phyloP scores from a whole-genome alignment of 2,329 filamentous ascomycete species.

The Cordyceps tenuipes region DNA sequence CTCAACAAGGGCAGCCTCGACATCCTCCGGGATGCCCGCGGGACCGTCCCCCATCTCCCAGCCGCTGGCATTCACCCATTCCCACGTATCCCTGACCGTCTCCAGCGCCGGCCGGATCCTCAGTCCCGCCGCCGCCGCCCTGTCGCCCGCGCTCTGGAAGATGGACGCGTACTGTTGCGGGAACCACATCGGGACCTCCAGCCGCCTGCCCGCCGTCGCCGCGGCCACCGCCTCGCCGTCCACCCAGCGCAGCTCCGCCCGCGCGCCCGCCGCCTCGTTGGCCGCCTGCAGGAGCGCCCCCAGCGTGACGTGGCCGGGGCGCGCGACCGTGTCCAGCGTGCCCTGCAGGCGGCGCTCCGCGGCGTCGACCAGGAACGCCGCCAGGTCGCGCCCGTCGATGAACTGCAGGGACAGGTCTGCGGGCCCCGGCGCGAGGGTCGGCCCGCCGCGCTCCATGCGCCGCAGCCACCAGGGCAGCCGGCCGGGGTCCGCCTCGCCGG shows the following conservation, averaged over 20 bases:
- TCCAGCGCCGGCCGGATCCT: slow-evolving; percentile 7
- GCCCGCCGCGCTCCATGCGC: slow-evolving; percentile 8
- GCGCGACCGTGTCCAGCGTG: slow-evolving; percentile 1
- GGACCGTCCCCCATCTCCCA: slow-evolving; percentile 4
- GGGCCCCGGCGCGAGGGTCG: slow-evolving; percentile 13
- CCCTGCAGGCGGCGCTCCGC: slow-evolving; percentile 10
- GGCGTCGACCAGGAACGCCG: slow-evolving; percentile 10
- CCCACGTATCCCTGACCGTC: slow-evolving; percentile 12
- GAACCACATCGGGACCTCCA: slow-evolving; percentile 13
- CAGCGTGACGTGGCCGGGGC: background rate
- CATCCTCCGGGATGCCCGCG: slow-evolving; percentile 1
- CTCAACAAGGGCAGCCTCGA: background rate
- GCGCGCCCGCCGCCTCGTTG: background rate
- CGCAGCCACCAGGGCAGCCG: slow-evolving; percentile 11
- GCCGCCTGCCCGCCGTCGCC: background rate
- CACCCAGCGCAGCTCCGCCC: slow-evolving; percentile 11
- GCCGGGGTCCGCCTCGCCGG: slow-evolving; percentile 2
- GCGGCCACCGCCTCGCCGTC: slow-evolving; percentile 3
- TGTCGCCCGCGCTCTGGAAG: slow-evolving; percentile 1
- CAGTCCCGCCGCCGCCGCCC: slow-evolving; percentile 1
- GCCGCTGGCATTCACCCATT: slow-evolving; percentile 3
- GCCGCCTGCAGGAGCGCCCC: slow-evolving; percentile 4
- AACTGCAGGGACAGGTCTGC: slow-evolving; percentile 9
- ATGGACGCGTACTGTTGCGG: background rate
- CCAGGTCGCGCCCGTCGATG: slow-evolving; percentile 14